A percentile compares a stretch with the other conserved stretches of the same genome.
phyloP scores from a whole-genome alignment of 129 eudicot species.

The Centella asiatica region DNA sequence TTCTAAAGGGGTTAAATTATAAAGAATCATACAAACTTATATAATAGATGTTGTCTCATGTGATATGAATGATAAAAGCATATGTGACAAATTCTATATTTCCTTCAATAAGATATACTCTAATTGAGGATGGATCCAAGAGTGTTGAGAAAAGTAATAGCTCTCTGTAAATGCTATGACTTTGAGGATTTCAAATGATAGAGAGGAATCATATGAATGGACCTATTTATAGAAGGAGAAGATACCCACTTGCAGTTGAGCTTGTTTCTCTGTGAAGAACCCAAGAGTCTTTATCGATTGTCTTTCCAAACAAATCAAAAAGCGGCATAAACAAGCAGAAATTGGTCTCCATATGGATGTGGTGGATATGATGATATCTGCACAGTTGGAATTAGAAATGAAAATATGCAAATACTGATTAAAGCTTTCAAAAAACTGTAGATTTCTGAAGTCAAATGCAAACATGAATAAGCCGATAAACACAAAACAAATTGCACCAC shows the following conservation, averaged over 20 bases:
- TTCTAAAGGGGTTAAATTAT: neutral
- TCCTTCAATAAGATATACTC: neutral
- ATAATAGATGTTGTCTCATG: neutral
- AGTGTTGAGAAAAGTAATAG: neutral
- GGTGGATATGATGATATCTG: constrained; percentile 79
- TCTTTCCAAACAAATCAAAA: constrained; percentile 55
- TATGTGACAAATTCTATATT: no score
- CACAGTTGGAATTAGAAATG: constrained; percentile 3
- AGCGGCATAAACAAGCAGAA: constrained; percentile 84
- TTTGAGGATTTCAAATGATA: no score
- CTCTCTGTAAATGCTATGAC: neutral
- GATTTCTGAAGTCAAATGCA: neutral
- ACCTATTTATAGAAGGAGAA: neutral
- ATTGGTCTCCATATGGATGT: constrained; percentile 46
- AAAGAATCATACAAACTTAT: neutral
- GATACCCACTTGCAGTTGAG: constrained; percentile 35
- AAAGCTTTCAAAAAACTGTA: neutral
- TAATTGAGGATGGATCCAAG: neutral
- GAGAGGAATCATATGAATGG: neutral
- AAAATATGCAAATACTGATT: neutral
- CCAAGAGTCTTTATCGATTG: constrained; percentile 51
- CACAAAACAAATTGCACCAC: no score
- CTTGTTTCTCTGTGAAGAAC: constrained; percentile 47
- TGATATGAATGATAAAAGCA: neutral
- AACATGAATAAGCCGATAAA: neutral